Conservation (phyloP, 352 stramenopile species). For the Phytopythium delawarense region DNA sequence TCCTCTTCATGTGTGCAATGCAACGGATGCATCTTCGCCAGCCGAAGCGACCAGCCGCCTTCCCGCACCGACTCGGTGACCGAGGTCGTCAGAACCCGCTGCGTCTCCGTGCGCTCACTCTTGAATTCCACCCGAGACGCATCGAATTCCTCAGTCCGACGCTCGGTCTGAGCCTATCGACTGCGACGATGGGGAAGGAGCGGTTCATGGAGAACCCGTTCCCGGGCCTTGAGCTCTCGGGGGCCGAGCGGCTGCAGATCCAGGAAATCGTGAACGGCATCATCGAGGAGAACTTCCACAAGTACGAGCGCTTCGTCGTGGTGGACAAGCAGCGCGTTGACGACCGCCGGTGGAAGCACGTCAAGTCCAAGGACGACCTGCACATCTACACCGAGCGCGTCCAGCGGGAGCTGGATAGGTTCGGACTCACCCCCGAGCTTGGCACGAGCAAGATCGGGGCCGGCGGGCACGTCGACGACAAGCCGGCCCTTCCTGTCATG, state of each 20-base stretch:
- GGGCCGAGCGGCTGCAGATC: slow-evolving; percentile 17
- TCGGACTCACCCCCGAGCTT: neutral
- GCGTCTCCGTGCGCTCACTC: neutral
- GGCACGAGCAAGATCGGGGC: neutral
- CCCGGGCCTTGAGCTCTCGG: slow-evolving; percentile 17
- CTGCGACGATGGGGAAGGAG: slow-evolving; percentile 17
- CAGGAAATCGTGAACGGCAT: slow-evolving; percentile 23
- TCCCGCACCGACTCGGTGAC: neutral
- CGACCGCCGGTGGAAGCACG: slow-evolving; percentile 29
- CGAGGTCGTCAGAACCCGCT: neutral
- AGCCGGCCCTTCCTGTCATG: slow-evolving; percentile 11
- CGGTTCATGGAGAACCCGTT: slow-evolving; percentile 23
- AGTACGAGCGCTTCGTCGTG: slow-evolving; percentile 37
- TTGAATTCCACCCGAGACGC: neutral
- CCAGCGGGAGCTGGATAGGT: slow-evolving; percentile 1
- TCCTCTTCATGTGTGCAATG: neutral
- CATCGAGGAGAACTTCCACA: slow-evolving; percentile 28
- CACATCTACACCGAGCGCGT: slow-evolving; percentile 35
- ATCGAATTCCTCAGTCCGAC: neutral
- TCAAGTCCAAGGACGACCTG: slow-evolving; percentile 35
- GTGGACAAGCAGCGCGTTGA: slow-evolving; percentile 25
- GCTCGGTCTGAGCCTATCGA: neutral
- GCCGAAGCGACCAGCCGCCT: neutral
- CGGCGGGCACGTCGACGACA: neutral
- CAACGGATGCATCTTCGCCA: neutral